A percentile compares a stretch with the other conserved stretches of the same genome.
Conservation (phyloP, 140 eudicot species). For the Anethum foeniculum region DNA sequence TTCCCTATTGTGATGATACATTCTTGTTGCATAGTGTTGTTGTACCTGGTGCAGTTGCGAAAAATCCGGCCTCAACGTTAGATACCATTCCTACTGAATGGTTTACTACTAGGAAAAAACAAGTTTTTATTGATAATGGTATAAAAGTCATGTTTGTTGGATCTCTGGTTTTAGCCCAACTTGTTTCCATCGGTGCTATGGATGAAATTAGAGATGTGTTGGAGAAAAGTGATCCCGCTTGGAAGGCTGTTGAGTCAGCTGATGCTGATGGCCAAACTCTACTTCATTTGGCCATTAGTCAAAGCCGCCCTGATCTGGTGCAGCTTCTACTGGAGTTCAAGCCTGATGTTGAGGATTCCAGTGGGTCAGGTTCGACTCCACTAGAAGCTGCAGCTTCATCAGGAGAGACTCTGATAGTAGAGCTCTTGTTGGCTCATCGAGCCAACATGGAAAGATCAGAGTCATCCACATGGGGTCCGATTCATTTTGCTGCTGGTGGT, state of each 20-base stretch:
- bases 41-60: slow-evolving; percentile 66
- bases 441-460: slow-evolving; percentile 48
- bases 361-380: slow-evolving; percentile 47
- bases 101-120: slow-evolving; percentile 65
- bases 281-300: slow-evolving; percentile 61
- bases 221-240: slow-evolving; percentile 51
- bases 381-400: slow-evolving; percentile 58
- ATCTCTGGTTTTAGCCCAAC: slow-evolving; percentile 46
- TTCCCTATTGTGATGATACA: slow-evolving; percentile 58
- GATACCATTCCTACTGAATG: slow-evolving; percentile 64
- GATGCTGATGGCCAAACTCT: slow-evolving; percentile 57
- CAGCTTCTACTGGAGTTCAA: slow-evolving; percentile 60
- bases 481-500: slow-evolving; percentile 50
- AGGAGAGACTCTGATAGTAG: slow-evolving; percentile 58
- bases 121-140: slow-evolving; percentile 69
- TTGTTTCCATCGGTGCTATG: slow-evolving; percentile 43
- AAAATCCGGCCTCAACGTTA: slow-evolving; percentile 41
- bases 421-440: slow-evolving; percentile 49
- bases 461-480: slow-evolving; percentile 49
- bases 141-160: slow-evolving; percentile 67
- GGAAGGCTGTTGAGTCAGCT: slow-evolving; percentile 53
- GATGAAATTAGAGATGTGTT: slow-evolving; percentile 60
- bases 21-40: slow-evolving; percentile 70
- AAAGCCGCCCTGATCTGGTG: slow-evolving; percentile 55
- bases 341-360: slow-evolving; percentile 46